phyloP scores from a whole-genome alignment of 345 rosid genomes.

The Pistacia integerrima region DNA sequence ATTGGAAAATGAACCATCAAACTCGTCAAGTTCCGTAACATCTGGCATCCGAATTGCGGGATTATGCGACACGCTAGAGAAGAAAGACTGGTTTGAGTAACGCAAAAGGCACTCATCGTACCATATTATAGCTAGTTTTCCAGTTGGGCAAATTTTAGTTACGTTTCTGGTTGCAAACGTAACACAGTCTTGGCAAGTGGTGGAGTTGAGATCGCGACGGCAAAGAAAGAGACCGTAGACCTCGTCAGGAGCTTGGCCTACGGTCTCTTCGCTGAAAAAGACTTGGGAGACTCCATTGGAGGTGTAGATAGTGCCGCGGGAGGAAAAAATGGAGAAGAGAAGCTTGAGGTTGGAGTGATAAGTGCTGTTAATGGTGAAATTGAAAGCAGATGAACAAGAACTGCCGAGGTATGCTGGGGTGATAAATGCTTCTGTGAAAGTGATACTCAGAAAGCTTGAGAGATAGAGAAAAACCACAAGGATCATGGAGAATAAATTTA shows the following conservation, averaged over 20 bases:
- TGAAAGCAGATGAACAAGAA: no score
- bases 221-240: constrained; percentile 27
- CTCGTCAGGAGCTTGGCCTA: constrained; percentile 10
- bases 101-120: constrained; percentile 39
- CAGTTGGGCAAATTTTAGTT: background rate
- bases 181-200: constrained; percentile 23
- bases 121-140: constrained; percentile 33
- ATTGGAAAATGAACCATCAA: background rate
- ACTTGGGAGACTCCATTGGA: no score
- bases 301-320: no score
- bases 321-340: no score
- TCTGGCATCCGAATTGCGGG: fast-evolving
- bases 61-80: background rate
- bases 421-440: no score
- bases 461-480: no score
- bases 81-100: constrained; percentile 27
- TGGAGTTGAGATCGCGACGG: background rate
- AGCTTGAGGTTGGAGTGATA: no score
- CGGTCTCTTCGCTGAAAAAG: background rate
- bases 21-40: background rate
- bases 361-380: no score
- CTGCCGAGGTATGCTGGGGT: no score
- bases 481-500: no score
- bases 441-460: no score
- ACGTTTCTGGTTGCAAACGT: constrained; percentile 18